Percentiles rank a stretch among this genome's conserved stretches.
phyloP scores from a whole-genome alignment of 495 filamentous ascomycete genomes.

The Apodospora peruviana region DNA sequence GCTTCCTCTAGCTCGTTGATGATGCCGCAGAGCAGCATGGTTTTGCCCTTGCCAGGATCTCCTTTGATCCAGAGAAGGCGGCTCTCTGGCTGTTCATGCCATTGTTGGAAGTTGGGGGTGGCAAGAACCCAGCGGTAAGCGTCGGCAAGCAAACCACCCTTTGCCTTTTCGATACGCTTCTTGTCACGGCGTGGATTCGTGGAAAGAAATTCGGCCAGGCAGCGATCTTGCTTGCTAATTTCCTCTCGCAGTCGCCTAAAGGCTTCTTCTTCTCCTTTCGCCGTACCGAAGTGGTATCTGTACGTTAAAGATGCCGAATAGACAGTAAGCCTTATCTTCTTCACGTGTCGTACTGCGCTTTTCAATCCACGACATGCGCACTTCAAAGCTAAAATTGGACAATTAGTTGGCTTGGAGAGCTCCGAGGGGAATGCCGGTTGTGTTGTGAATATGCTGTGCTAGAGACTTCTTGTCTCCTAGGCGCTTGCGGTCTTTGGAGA shows the following conservation, averaged over 20 bases:
- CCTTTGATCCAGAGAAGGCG: constrained; percentile 44
- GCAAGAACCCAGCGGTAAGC: constrained; percentile 41
- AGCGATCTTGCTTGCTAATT: not conserved
- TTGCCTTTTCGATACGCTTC: constrained; percentile 30
- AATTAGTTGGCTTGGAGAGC: not conserved
- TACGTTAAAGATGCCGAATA: not conserved
- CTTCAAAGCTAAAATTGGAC: not conserved
- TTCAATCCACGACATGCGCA: not conserved
- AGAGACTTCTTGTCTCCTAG: not conserved
- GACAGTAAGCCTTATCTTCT: not conserved
- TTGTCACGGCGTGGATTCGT: constrained; percentile 1
- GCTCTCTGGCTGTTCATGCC: constrained; percentile 20
- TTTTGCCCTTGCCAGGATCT: constrained; percentile 32
- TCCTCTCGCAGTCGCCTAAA: not conserved
- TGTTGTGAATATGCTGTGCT: not conserved
- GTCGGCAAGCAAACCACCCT: constrained; percentile 30
- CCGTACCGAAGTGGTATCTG: not conserved
- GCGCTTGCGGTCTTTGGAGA: not conserved
- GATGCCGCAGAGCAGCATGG: constrained; percentile 34
- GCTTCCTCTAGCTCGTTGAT: constrained; percentile 27
- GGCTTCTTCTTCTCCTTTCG: not conserved
- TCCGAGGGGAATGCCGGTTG: not conserved
- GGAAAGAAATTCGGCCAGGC: not conserved
- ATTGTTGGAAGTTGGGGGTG: constrained; percentile 29
- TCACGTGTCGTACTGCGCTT: not conserved